phyloP scores from a whole-genome alignment of 108 stramenopile species.

The Skeletonema costatum region DNA sequence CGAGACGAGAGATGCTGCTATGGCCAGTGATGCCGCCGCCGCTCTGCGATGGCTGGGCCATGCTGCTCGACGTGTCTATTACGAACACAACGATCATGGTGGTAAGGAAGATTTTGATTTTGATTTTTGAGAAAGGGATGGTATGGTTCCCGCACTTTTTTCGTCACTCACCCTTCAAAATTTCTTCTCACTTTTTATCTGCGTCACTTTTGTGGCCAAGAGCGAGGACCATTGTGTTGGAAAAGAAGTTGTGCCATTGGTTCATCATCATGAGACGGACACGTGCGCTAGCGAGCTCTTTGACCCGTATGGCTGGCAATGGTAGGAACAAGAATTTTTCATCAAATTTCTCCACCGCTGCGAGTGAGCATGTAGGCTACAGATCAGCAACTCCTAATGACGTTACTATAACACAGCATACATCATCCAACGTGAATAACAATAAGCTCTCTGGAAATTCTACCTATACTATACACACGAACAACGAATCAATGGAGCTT shows the following conservation, averaged over 20 bases:
- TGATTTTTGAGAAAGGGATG: not conserved
- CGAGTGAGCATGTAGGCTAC: not conserved
- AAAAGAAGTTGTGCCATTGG: too few species aligned
- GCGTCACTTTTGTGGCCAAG: too few species aligned
- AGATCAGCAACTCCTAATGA: not conserved
- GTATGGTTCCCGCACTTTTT: too few species aligned
- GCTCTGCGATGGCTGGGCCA: conserved; percentile 47
- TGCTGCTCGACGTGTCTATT: conserved; percentile 80
- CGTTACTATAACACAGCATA: conserved; percentile 3
- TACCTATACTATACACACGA: conserved; percentile 14
- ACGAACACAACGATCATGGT: conserved; percentile 84
- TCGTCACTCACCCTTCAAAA: too few species aligned
- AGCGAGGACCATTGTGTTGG: too few species aligned
- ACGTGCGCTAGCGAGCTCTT: not conserved
- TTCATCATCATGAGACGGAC: not conserved
- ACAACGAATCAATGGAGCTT: conserved; percentile 30
- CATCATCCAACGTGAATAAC: not conserved
- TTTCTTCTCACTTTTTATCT: too few species aligned
- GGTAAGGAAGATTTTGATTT: too few species aligned
- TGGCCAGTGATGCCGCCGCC: conserved; percentile 10
- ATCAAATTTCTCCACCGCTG: not conserved
- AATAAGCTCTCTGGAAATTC: not conserved
- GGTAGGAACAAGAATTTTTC: not conserved
- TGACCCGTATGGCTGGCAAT: not conserved
- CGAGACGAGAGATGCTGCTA: conserved; percentile 63